Evolutionary conservation across 148 eudicot species (phyloP), one percentile per base, ranked within the genome.

Genomic region (Fagopyrum esculentum): DNA sequence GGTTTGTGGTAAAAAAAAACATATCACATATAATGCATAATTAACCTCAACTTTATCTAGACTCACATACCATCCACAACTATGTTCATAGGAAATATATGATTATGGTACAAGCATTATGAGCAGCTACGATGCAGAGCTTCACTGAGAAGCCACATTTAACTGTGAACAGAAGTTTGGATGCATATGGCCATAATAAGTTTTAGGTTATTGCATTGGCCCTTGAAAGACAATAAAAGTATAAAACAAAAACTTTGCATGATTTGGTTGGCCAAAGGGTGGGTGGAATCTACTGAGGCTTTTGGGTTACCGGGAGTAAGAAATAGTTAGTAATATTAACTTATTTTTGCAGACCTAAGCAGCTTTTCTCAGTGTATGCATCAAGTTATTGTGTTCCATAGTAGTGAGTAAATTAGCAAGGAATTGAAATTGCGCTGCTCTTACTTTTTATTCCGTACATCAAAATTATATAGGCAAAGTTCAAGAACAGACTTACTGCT

Each of bases 401-500:
- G 10, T 10, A 9, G 9, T 57, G 9, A 57, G 47, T 66, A 66
- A 40, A 40, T 66, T 35, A 35, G 6, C 17, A 40, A 66, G 30
- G 71, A 66, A 66, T 35, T 43, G 6, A 43, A 66, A 40, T 43
- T 35, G 47, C 47, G 40, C 71, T 1, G 17, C 71, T 30, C 71
- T 47, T 9, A 40, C 13, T 64, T 35, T 19, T 57, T 57, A 57
- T 19, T 19, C 30, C 17, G 63, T 57, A 57, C 29, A 19, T 17
- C 26, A 57, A 57, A 10, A 17, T 57, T 8, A 69, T 45, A 74
- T 26, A 15, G 35, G 35, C 35, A 22, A 57, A 40, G 19, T 10
- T 63, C 9, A 74, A 44, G 48, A 50, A 55, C 71, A 64, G 73
- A 76, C 78, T 81, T 88, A 94, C 98, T 78, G 97, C 98, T 87